Percentiles rank a stretch among this genome's conserved stretches.
phyloP scores from a whole-genome alignment of 306 rosid species.

The Trifolium subterraneum region DNA sequence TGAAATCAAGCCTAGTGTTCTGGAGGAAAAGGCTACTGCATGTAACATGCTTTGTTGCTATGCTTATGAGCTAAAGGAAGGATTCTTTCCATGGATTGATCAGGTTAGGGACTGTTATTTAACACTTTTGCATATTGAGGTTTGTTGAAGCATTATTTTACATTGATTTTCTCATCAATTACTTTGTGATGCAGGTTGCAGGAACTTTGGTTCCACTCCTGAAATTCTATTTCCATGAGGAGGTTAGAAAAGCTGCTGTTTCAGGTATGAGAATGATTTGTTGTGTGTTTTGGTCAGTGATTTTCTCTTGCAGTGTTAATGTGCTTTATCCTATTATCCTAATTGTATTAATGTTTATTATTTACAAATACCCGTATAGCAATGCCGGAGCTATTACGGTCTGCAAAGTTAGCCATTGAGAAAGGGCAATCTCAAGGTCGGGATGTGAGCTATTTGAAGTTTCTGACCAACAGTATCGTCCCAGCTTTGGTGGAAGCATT shows the following conservation, averaged over 20 bases:
- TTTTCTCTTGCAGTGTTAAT: too few species aligned
- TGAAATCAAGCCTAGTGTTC: slow-evolving; percentile 96
- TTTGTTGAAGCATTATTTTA: slow-evolving; percentile 20
- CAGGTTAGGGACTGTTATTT: slow-evolving; percentile 60
- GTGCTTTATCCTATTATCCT: too few species aligned
- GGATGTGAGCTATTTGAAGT: slow-evolving; percentile 80
- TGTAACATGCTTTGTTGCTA: slow-evolving; percentile 99
- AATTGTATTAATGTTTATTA: too few species aligned
- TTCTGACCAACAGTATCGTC: slow-evolving; percentile 79
- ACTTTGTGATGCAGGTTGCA: slow-evolving; percentile 72
- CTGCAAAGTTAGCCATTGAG: slow-evolving; percentile 95
- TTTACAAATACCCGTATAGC: too few species aligned
- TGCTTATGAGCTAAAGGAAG: slow-evolving; percentile 98
- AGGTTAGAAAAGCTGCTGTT: too few species aligned
- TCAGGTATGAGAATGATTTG: too few species aligned
- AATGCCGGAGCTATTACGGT: too few species aligned
- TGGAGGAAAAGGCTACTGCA: slow-evolving; percentile 99
- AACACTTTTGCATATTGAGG: not conserved
- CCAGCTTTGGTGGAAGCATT: slow-evolving; percentile 98
- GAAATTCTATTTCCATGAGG: slow-evolving; percentile 95
- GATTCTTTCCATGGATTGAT: slow-evolving; percentile 99
- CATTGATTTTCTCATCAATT: slow-evolving; percentile 13
- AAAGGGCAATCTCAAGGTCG: slow-evolving; percentile 96
- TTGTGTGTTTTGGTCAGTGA: too few species aligned
- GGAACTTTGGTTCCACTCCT: slow-evolving; percentile 93